Base-by-base conservation (phyloP, 306 rosid species). In the Cucurbita maxima region DNA sequence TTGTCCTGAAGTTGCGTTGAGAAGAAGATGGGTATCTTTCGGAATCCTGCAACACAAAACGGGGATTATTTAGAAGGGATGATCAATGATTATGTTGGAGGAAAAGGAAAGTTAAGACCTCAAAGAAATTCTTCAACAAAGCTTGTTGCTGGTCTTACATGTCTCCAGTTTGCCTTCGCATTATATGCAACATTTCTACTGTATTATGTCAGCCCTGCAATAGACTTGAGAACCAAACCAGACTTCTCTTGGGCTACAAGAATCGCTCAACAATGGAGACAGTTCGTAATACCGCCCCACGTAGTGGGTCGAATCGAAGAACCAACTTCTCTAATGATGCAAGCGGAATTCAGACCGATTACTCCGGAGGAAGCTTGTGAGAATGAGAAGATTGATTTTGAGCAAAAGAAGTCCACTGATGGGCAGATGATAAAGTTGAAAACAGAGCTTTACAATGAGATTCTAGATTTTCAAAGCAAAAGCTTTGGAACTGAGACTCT, bases 361-460 rank as follows among this genome's bases (percentile, higher is more conserved):
- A 83, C 58, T 22, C 86, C 89, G 0, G 69, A 84, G 0, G 73
- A 81, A 25, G 89, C 86, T 0, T 94, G 99, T 40, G 96, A 91
- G 85, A 80, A 78, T 8, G 97, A 91, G 77, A 89, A 86, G 79
- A 89, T 94, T 48, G 97, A 94, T 72, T 94, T 94, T 79, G 16
- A 74, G 85, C 99, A 94, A 78, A 94, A 94, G 88, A 94, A 91
- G 86, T 90, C 96, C 14, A 86, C 70, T 30, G 99, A 94, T 77
- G 81, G 78, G 1, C 89, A 84, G 45, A 94, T 94, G 97, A 88
- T 91, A 63, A 85, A 87, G 89, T 15, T 88, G 12, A 94, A 94
- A 73, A 85, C 75, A 67, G 91, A 89, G 75, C 96, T 94, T 62
- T 91, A 94, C 76, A 25, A 79, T 3, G 90, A 91, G 77, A 86